phyloP scores from a whole-genome alignment of 768 basidiomycete species.

The Boletales sp. region DNA sequence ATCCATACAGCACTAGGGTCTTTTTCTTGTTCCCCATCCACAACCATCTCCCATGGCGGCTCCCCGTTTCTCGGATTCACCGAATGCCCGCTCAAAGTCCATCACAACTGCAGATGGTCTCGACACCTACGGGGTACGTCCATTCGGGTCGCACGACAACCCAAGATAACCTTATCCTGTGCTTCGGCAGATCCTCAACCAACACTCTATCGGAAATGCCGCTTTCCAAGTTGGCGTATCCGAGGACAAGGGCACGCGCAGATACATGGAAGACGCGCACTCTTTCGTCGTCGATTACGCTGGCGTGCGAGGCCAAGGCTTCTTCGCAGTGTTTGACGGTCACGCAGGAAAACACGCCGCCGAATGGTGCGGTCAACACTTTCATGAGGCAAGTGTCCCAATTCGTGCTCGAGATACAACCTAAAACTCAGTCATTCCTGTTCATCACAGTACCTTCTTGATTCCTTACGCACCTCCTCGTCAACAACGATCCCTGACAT shows the following conservation, averaged over 20 bases:
- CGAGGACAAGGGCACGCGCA: constrained; percentile 85
- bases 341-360: constrained; percentile 99
- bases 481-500: constrained; percentile 72
- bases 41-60: constrained; percentile 20
- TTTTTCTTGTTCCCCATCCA: constrained; percentile 5
- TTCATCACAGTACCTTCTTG: constrained; percentile 53
- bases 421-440: constrained; percentile 7
- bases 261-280: constrained; percentile 97
- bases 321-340: constrained; percentile 97
- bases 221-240: constrained; percentile 62
- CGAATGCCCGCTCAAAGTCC: constrained; percentile 78
- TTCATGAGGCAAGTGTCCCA: constrained; percentile 68
- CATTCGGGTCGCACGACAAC: not conserved
- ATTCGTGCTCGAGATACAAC: not conserved
- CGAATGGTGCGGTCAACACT: constrained; percentile 97
- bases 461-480: constrained; percentile 60
- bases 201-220: constrained; percentile 64
- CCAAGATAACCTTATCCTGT: not conserved
- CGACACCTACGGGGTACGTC: constrained; percentile 73
- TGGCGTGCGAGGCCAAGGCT: constrained; percentile 88
- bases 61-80: constrained; percentile 50
- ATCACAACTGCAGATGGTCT: constrained; percentile 72
- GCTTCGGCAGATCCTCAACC: constrained; percentile 35
- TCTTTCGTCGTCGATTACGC: constrained; percentile 95
- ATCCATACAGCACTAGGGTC: too few species aligned